These are phyloP conservation scores for Closterium sp. DNA, from an alignment of 139 green algal genomes.

Conservation along the genomic window DNA sequence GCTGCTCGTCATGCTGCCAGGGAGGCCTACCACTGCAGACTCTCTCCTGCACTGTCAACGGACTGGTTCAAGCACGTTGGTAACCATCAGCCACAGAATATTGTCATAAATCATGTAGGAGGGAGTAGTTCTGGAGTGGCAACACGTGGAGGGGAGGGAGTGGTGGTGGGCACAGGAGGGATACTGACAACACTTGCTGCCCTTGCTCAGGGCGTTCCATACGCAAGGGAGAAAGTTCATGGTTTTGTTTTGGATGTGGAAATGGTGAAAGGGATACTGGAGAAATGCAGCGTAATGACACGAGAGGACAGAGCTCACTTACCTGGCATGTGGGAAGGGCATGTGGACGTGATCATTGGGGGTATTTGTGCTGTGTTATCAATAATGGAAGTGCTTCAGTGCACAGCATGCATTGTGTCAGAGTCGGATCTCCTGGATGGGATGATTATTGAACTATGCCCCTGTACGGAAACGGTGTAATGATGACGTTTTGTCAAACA, in stretches of 20 bases:
- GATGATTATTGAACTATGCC: neutral
- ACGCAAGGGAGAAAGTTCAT: neutral
- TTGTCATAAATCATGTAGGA: neutral
- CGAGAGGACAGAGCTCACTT: neutral
- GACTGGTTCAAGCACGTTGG: neutral
- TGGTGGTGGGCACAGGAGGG: neutral
- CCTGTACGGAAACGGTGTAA: no score
- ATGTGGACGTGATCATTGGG: neutral
- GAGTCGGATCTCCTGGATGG: neutral
- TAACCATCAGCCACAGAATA: no score
- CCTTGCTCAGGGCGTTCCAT: neutral
- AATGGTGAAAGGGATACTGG: neutral
- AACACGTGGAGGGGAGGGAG: neutral
- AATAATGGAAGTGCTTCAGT: neutral
- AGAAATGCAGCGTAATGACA: neutral
- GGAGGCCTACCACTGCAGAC: neutral
- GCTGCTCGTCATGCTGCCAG: neutral
- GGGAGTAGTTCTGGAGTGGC: neutral
- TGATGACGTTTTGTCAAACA: no score
- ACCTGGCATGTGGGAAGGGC: neutral
- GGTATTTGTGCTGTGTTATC: neutral
- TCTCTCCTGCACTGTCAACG: neutral
- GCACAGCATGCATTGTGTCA: neutral
- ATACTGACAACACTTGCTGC: neutral
- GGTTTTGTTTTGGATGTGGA: neutral